Conservation (phyloP, 2,329 filamentous ascomycete genomes). For the Immersiporthe knoxdaviesiana region DNA sequence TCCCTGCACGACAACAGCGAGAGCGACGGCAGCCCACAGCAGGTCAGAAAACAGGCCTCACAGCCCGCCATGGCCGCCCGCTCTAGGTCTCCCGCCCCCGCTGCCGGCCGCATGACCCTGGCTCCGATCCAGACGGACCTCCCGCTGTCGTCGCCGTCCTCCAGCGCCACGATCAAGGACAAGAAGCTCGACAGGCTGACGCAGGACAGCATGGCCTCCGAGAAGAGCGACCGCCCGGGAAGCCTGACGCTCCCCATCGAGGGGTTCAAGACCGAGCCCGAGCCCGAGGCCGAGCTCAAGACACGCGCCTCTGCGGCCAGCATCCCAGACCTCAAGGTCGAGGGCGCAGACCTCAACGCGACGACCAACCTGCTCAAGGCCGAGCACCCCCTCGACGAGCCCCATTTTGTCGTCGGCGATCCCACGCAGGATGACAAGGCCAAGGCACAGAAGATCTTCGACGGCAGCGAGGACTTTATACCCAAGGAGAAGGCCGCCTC, state of each 20-base stretch:
- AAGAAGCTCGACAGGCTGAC: constrained; percentile 29
- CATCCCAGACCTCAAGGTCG: constrained; percentile 49
- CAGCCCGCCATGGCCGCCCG: not conserved
- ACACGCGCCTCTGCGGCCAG: constrained; percentile 39
- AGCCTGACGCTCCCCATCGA: constrained; percentile 50
- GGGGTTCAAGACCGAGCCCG: constrained; percentile 45
- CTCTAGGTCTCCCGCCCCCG: constrained; percentile 8
- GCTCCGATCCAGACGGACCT: constrained; percentile 23
- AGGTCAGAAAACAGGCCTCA: constrained; percentile 19
- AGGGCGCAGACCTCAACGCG: constrained; percentile 43
- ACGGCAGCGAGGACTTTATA: constrained; percentile 81
- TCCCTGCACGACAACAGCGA: constrained; percentile 58
- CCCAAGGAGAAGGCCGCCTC: constrained; percentile 79
- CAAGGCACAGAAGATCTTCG: constrained; percentile 81
- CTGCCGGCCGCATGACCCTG: constrained; percentile 9
- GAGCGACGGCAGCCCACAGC: constrained; percentile 45
- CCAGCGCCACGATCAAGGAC: constrained; percentile 19
- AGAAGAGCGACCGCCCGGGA: constrained; percentile 36
- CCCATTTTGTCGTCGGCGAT: constrained; percentile 60
- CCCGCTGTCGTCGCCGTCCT: constrained; percentile 18
- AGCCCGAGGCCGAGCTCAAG: constrained; percentile 41
- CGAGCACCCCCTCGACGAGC: constrained; percentile 57
- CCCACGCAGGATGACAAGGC: constrained; percentile 71
- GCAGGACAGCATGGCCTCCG: constrained; percentile 34
- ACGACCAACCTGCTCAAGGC: constrained; percentile 34